phyloP scores from a whole-genome alignment of 352 stramenopile species.

The Globisporangium apiculatum region DNA sequence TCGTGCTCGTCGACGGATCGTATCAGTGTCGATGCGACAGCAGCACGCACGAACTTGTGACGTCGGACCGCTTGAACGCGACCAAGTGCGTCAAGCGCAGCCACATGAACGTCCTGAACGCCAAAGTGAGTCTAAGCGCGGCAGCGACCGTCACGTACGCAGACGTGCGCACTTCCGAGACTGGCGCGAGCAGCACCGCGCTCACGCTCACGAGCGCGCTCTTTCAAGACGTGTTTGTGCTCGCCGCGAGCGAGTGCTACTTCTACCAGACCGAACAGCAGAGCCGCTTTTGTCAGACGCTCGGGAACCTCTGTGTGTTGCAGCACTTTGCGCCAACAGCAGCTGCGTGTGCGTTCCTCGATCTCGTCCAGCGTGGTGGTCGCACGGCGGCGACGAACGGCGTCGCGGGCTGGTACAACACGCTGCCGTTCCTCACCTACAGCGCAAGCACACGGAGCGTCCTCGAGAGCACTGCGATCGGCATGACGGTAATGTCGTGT shows the following conservation, averaged over 20 bases:
- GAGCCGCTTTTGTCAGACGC: conserved; percentile 73
- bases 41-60: conserved; percentile 43
- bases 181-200: conserved; percentile 15
- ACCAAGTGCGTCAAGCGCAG: conserved; percentile 36
- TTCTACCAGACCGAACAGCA: conserved; percentile 73
- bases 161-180: conserved; percentile 24
- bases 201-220: conserved; percentile 48
- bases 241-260: conserved; percentile 77
- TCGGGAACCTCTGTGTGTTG: conserved; percentile 93
- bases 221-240: conserved; percentile 74
- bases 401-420: conserved; percentile 58
- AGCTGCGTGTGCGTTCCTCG: conserved; percentile 68
- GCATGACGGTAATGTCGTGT: conserved; percentile 49
- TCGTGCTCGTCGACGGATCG: conserved; percentile 17
- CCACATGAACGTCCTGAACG: conserved; percentile 40
- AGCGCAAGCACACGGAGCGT: conserved; percentile 44
- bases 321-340: conserved; percentile 72
- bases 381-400: conserved; percentile 33
- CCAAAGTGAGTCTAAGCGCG: conserved; percentile 34
- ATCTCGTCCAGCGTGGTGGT: conserved; percentile 58
- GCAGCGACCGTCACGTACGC: conserved; percentile 32
- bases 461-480: conserved; percentile 52
- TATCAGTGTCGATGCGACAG: conserved; percentile 51
- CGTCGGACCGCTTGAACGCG: conserved; percentile 25
- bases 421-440: conserved; percentile 90